Evolutionary conservation across 192 early-diverging fungal species (phyloP), one percentile per base, ranked within the genome.

Genomic region (Umbelopsis isabellina): DNA sequence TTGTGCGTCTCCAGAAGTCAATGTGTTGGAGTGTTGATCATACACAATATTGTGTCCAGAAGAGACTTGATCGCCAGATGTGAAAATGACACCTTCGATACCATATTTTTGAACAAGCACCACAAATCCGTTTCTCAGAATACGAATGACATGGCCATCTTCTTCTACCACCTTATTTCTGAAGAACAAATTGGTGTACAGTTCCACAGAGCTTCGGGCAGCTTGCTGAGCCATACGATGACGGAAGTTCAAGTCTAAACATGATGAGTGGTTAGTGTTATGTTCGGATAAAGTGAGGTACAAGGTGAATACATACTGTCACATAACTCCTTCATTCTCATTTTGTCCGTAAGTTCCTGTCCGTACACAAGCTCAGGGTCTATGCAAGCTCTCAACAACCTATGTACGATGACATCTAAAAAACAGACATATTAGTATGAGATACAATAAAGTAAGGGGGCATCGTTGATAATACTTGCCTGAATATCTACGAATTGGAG

Each of bases 401-500:
- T 85, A 83, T 99, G 97, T 0, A 99, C 97, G 74, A 97, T 87
- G 15, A 99, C 84, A 84, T 98, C 97, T 87, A 68, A 18, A 69
- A 1, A 7, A 20, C 5, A 35, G 18, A 33, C 45, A 20, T 65
- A 65, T 55, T 35, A 45, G 16, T 49, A 45, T 20, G n/a, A 5
- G 65, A 33, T 30, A 51, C 12, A 20, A 15, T 13, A 50, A 35
- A 35, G 41, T 10, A 30, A 8, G 13, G 1, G 20, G 46, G 15
- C 12, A 15, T 55, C 8, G 0, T 1, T 37, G 10, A 23, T 8
- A 33, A 71, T 1, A 7, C 73, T 73, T 79, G 84, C 85, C 86
- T 53, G 97, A 89, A 75, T 99, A 99, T 82, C 98, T 92, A 72
- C 98, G 90, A 80, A 99, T 99, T n/a, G 98, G 98, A 10, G 94